phyloP scores from a whole-genome alignment of 345 rosid genomes.

The Viola odorata region DNA sequence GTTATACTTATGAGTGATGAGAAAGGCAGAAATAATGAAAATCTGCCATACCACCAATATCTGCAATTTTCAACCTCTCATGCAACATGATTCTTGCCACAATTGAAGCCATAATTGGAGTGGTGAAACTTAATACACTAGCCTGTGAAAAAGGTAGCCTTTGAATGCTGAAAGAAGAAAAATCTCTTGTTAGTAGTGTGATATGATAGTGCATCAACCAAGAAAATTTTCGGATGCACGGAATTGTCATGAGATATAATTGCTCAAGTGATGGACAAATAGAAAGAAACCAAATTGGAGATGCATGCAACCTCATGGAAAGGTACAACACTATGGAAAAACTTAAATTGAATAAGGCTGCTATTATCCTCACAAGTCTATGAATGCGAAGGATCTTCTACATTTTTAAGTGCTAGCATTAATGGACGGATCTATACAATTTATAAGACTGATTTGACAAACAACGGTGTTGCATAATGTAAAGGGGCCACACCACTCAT shows the following conservation, averaged over 20 bases:
- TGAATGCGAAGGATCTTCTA: too few species aligned
- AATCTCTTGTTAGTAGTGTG: slow-evolving; percentile 1
- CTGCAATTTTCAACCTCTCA: slow-evolving; percentile 72
- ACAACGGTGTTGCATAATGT: too few species aligned
- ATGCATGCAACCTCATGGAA: too few species aligned
- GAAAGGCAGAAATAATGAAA: not conserved
- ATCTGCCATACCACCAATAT: slow-evolving; percentile 55
- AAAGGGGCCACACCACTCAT: too few species aligned
- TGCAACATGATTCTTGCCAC: slow-evolving; percentile 60
- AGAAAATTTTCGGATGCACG: slow-evolving; percentile 2
- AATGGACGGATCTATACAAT: too few species aligned
- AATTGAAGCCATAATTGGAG: slow-evolving; percentile 76
- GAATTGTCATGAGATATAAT: not conserved
- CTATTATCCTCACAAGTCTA: too few species aligned
- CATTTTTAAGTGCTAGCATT: too few species aligned
- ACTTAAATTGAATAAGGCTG: too few species aligned
- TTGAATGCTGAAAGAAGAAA: slow-evolving; percentile 63
- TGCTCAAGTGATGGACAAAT: not conserved
- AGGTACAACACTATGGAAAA: too few species aligned
- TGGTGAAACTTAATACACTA: slow-evolving; percentile 60
- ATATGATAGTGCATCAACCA: slow-evolving; percentile 3
- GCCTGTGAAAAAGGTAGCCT: slow-evolving; percentile 74
- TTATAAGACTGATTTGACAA: too few species aligned
- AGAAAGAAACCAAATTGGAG: not conserved
- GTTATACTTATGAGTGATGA: not conserved